Evolutionary conservation across 164 flowering plant genomes (phyloP).

Genomic region (Stephania japonica): DNA sequence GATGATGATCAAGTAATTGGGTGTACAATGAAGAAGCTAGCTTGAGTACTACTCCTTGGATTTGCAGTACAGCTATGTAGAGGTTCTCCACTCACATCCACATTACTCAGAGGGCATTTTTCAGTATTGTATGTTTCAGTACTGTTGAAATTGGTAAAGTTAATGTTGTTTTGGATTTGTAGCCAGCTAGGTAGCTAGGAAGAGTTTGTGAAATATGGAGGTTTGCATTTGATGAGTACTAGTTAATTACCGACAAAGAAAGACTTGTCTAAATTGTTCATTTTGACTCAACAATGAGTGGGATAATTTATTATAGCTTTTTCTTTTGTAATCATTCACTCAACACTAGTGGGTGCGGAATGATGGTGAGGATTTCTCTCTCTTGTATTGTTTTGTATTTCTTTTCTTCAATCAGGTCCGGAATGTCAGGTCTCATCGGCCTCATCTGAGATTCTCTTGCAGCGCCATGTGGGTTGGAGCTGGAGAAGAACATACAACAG

Average conservation of each 20-base stretch:
- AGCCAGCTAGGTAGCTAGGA: background rate
- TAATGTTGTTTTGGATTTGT: background rate
- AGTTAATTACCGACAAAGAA: background rate
- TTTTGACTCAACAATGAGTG: constrained; percentile 2
- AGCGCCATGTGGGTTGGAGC: constrained; percentile 20
- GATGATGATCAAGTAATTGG: background rate
- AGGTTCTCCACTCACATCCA: no score
- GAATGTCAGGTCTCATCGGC: constrained; percentile 25
- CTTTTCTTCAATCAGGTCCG: constrained; percentile 15
- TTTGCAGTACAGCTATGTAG: no score
- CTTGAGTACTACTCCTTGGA: background rate
- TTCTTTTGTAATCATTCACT: background rate
- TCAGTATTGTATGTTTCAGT: background rate
- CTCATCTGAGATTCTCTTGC: constrained; percentile 25
- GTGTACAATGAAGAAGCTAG: background rate
- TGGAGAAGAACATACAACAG: constrained; percentile 12
- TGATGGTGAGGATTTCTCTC: constrained; percentile 8
- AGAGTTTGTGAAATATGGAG: constrained; percentile 7
- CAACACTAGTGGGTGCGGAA: constrained; percentile 4
- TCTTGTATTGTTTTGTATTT: background rate
- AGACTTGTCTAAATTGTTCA: constrained; percentile 4
- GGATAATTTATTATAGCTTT: background rate
- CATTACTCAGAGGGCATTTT: background rate
- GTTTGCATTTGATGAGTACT: constrained; percentile 2
- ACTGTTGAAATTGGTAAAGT: background rate